Evolutionary conservation across 2,329 filamentous ascomycete genomes (phyloP), one percentile per base, ranked within the genome.

Genomic region (Lasiodiplodia sp.): DNA sequence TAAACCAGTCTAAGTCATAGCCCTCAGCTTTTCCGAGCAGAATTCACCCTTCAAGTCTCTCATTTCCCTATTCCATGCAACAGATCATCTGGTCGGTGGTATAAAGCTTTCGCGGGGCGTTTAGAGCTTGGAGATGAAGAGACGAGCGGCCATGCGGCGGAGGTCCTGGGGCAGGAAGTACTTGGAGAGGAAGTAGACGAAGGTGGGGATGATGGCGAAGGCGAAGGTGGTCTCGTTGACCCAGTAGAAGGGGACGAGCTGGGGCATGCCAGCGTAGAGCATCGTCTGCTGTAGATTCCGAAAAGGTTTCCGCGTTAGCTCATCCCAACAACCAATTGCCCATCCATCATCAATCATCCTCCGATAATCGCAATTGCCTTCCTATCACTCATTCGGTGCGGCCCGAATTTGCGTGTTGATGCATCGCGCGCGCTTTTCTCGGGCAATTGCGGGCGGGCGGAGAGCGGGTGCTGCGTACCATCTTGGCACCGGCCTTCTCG

Each of bases 81-180:
- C 23, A 14, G 14, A 64, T 64, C 60, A 64, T 64, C 44, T 47
- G 44, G 44, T 47, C 60, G 60, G 47, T 64, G 60, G 60, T 64
- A 64, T 64, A 34, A n/a, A 37, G n/a, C 44, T 47, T 47, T 47
- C 44, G 44, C 44, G 44, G 21, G 44, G 18, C 11, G 5, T 57
- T 60, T 79, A 82, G 75, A 82, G 76, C 78, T 82, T 82, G 79
- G 78, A 80, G 76, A 82, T 82, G 76, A 82, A 82, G 66, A 82
- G 75, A 67, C 80, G 76, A 70, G 79, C 79, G 67, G 75, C 75
- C 75, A 80, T 79, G 58, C 79, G 73, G 72, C 80, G 79, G 70
- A 82, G 73, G 69, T 76, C 77, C 75, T 81, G 77, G 70, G 80
- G 80, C 49, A 82, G 77, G 69, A 80, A 76, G 77, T 82, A 82